phyloP scores from a whole-genome alignment of 345 rosid genomes.

The Eucalyptus pumila region DNA sequence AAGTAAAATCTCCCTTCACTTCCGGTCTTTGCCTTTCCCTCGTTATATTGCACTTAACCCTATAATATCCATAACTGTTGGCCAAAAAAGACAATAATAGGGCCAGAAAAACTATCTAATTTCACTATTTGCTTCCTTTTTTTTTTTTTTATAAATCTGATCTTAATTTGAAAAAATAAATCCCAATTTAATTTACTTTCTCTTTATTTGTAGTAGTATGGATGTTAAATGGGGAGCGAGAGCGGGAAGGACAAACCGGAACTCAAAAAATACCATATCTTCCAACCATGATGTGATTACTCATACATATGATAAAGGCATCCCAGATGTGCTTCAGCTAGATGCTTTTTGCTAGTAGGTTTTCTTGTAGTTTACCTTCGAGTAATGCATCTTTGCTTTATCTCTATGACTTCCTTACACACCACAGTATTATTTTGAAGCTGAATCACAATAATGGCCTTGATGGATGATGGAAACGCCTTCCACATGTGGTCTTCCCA shows the following conservation, averaged over 20 bases:
- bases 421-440: background rate
- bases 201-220: background rate
- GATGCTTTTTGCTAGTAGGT: background rate
- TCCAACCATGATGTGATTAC: background rate
- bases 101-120: background rate
- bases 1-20: background rate
- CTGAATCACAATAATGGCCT: background rate
- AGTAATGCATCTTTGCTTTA: background rate
- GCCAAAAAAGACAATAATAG: background rate
- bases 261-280: background rate
- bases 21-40: background rate
- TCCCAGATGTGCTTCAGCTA: background rate
- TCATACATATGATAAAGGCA: background rate
- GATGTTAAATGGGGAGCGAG: background rate
- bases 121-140: background rate
- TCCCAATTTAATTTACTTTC: background rate
- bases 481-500: background rate
- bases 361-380: background rate
- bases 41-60: background rate
- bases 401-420: background rate
- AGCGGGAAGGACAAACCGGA: background rate
- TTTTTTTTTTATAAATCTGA: background rate
- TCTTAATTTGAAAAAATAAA: background rate
- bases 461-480: no score
- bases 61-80: background rate